Evolutionary conservation across 257 asterid species (phyloP), one percentile per base, ranked within the genome.

Genomic region (Penstemon barbatus): DNA sequence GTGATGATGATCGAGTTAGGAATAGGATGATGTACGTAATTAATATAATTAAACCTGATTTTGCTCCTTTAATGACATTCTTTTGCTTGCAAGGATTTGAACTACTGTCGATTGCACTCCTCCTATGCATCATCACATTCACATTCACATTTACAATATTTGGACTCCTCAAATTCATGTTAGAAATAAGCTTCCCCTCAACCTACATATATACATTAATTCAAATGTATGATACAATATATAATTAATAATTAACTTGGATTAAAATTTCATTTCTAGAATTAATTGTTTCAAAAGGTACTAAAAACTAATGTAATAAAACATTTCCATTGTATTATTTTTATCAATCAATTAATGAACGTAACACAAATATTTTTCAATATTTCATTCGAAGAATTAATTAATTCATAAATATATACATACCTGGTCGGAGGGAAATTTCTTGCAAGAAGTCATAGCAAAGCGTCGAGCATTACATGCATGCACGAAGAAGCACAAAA

Each of bases 401-500:
- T n/a, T n/a, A n/a, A n/a, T n/a, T n/a, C n/a, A n/a, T n/a, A n/a
- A n/a, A 3, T 12, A 40, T 54, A 44, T 8, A 4, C 12, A 11
- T n/a, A 70, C 79, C 75, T 78, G 58, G 62, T 50, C 48, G 36
- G 33, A 65, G 44, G 56, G 71, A 15, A 59, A 45, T 12, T 37
- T 44, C 43, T 66, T n/a, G 45, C 53, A 52, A 39, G 15, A 55
- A 8, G 40, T 46, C 42, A 18, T 44, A 33, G 57, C 5, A 4
- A 40, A 44, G 15, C 58, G 43, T 13, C 61, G 57, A 56, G 76
- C 52, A 2, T 45, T 46, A 55, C 66, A 72, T 61, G 84, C 77
- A 73, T 65, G 81, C 76, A 57, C n/a, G 69, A 68, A 48, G 10
- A 75, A 65, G 65, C 56, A 65, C 60, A 70, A 42, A 19, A 65